Evolutionary conservation across 176 grass and related monocot genomes (phyloP), one percentile per base, ranked within the genome.

Genomic region (Carex littledalei): DNA sequence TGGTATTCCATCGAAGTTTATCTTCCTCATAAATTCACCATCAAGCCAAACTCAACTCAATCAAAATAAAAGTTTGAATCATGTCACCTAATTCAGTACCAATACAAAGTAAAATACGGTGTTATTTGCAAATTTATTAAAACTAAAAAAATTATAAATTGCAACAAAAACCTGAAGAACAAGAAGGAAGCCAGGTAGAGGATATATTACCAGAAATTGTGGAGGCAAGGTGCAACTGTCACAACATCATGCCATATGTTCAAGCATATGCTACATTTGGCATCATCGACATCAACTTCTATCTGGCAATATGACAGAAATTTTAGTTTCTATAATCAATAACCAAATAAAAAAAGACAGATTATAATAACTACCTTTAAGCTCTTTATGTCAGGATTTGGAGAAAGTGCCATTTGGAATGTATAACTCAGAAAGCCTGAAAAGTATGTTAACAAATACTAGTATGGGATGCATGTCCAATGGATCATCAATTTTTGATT

Each of bases 161-260:
- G 37, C 15, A 60, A 78, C 18, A 26, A 86, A 84, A 66, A 76
- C n/a, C 67, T 68, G 37, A 15, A 81, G 17, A 87, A 72, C 63
- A 29, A 77, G 15, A 77, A 55, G 1, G 5, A 54, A 52, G 10
- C 3, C n/a, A 72, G 35, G 47, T 54, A 16, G 4, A 13, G 22
- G 14, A 77, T 41, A 29, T 54, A 64, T 65, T 98, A 95, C 91
- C 93, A 98, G 85, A 98, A 98, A 55, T 98, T 95, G 66, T 98
- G 96, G 76, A 98, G 90, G 71, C 96, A 98, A 81, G 96, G 93
- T 85, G 91, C 88, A 86, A 98, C 91, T 66, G 93, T 98, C 72
- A 98, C 91, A 94, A 98, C 96, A 88, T 95, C 96, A 87, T 98
- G 96, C 96, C 96, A 98, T 87, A 95, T 52, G 86, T 90, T 98